Conservation (phyloP, 257 asterid genomes). For the Buddleja alternifolia region DNA sequence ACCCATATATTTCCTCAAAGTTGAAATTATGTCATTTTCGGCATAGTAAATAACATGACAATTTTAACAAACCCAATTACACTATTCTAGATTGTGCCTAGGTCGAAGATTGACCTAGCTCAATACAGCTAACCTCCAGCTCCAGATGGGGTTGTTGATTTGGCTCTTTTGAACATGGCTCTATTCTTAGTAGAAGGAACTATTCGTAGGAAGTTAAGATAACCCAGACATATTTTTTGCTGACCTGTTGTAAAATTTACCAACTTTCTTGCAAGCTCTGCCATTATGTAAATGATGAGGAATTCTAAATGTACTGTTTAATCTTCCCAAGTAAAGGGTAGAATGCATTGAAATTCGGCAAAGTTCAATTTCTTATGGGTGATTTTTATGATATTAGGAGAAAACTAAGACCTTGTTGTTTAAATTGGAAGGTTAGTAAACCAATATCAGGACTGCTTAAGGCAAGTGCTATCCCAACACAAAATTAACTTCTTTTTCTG, state of each 20-base stretch:
- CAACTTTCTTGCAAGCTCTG: background rate
- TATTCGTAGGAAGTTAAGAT: background rate
- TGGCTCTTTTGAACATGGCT: background rate
- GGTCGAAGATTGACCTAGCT: background rate
- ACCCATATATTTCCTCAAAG: too few species aligned
- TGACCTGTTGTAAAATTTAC: background rate
- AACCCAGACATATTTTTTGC: background rate
- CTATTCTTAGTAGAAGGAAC: background rate
- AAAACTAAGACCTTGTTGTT: background rate
- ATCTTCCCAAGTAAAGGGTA: background rate
- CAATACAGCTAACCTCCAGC: background rate
- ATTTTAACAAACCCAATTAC: background rate
- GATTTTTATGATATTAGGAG: background rate
- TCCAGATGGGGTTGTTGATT: background rate
- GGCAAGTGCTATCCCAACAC: too few species aligned
- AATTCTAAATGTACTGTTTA: background rate
- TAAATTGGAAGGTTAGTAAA: background rate
- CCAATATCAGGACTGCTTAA: background rate
- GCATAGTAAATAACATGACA: background rate
- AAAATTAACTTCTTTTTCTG: too few species aligned
- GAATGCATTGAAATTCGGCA: background rate
- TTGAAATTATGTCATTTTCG: background rate
- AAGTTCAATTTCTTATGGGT: background rate
- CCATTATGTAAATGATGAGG: slow-evolving; percentile 1
- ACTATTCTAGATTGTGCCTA: background rate